These are phyloP conservation scores for Aspergillus quadricinctus DNA, from an alignment of 2,329 filamentous ascomycete genomes.

Conservation along the genomic window DNA sequence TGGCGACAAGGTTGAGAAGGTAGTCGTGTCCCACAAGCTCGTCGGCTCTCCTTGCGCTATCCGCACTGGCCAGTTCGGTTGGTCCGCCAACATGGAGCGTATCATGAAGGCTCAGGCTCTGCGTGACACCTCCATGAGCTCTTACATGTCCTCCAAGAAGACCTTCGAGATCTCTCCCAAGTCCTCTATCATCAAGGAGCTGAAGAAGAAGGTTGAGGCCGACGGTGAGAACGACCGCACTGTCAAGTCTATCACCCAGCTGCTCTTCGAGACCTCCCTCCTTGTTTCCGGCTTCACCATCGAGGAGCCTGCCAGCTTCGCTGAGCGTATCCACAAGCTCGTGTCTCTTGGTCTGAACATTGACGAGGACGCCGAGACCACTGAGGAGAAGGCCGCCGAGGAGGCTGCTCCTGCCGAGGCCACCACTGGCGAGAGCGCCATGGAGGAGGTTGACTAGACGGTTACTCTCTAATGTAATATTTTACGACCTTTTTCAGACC, in stretches of 20 bases:
- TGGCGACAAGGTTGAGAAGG: constrained; percentile 99
- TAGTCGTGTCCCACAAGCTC: constrained; percentile 97
- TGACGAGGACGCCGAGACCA: constrained; percentile 80
- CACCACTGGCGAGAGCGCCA: constrained; percentile 79
- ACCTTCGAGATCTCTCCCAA: constrained; percentile 99
- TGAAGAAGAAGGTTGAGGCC: constrained; percentile 97
- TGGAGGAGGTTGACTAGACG: constrained; percentile 98
- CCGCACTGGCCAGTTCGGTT: constrained; percentile 98
- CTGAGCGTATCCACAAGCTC: constrained; percentile 99
- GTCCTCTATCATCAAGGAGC: constrained; percentile 95
- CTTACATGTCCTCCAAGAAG: constrained; percentile 99
- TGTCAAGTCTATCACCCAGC: constrained; percentile 97
- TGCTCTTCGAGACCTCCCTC: constrained; percentile 97
- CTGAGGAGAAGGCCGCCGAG: constrained; percentile 51
- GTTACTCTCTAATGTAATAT: constrained; percentile 10
- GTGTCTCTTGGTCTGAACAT: constrained; percentile 97
- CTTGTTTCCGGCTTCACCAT: constrained; percentile 99
- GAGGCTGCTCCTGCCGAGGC: constrained; percentile 59
- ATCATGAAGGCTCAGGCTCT: constrained; percentile 99
- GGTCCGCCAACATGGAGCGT: constrained; percentile 99
- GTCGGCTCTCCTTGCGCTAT: constrained; percentile 93
- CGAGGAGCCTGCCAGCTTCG: constrained; percentile 95
- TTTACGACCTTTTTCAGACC: constrained; percentile 7
- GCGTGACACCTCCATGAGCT: constrained; percentile 98
- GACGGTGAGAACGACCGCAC: constrained; percentile 98